Evolutionary conservation across 2,329 filamentous ascomycete species (phyloP), one percentile per base, ranked within the genome.

Genomic region (Aspergillus terreus): DNA sequence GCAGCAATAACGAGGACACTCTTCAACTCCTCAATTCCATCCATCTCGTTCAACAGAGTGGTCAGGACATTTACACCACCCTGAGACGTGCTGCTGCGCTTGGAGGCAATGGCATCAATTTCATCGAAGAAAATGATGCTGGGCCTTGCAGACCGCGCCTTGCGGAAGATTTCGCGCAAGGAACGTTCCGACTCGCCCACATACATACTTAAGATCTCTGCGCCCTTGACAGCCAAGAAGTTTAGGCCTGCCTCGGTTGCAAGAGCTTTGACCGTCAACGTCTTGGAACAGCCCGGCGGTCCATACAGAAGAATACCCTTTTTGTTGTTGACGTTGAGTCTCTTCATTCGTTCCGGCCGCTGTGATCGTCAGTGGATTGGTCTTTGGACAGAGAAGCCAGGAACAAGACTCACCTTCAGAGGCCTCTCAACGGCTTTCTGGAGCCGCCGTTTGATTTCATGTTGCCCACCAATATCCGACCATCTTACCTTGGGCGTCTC

Each of bases 51-150:
- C 4, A 97, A 80, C 25, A 97, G 76, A 1, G 92, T 95, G 0
- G 91, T 92, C 12, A 96, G 81, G 42, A 95, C 88, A 65, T 96
- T 94, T 44, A 96, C 79, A 3, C 77, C 76, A 23, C 76, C 77
- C 12, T 81, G 69, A 48, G 77, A 74, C 38, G 75, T 65, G 38
- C 64, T 70, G 45, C 71, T 79, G 74, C 86, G 63, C 71, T 77
- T 77, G 32, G 79, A 78, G 35, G 79, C 88, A 56, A 97, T 92
- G 4, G 89, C 85, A 72, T 97, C 92, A 61, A 97, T 94, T 70
- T 97, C 92, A 68, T 97, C 92, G 59, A 96, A 96, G 78, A 96
- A 97, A 62, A 97, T 91, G 71, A 96, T 92, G 67, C 88, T 91
- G 0, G 92, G 92, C 47, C 86, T 85, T 7, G 91, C 92, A n/a